phyloP scores from a whole-genome alignment of 2,329 filamentous ascomycete species.

The Alternaria incomplexa region DNA sequence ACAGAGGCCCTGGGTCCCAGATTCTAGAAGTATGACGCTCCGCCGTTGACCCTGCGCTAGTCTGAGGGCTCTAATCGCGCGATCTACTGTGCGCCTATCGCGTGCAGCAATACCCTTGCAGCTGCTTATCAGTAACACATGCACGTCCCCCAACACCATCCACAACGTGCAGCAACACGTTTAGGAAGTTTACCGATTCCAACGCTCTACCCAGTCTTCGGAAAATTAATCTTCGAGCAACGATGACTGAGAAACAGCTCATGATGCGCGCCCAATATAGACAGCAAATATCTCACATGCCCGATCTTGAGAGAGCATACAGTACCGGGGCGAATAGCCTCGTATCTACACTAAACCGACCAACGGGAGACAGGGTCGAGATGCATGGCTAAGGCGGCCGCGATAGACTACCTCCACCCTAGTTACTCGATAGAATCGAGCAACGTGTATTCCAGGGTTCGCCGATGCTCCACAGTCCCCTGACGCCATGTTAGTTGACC shows the following conservation, averaged over 20 bases:
- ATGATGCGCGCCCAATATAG: background rate
- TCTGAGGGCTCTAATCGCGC: constrained; percentile 30
- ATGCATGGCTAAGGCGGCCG: constrained; percentile 23
- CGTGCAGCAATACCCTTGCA: constrained; percentile 16
- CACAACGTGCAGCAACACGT: constrained; percentile 1
- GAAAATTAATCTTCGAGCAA: background rate
- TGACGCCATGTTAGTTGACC: constrained; percentile 23
- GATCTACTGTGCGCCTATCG: constrained; percentile 19
- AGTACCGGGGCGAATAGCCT: background rate
- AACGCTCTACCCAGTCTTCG: background rate
- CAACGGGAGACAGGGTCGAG: constrained; percentile 22
- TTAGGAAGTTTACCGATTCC: background rate
- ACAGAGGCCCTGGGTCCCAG: background rate
- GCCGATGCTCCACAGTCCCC: constrained; percentile 25
- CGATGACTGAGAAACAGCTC: background rate
- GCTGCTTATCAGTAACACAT: constrained; percentile 31
- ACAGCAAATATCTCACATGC: background rate
- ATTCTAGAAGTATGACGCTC: constrained; percentile 24
- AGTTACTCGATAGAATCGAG: constrained; percentile 41
- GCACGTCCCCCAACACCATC: constrained; percentile 13
- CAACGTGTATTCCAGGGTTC: constrained; percentile 27
- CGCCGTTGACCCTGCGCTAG: constrained; percentile 40
- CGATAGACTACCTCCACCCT: constrained; percentile 36
- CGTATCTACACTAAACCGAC: constrained; percentile 16
- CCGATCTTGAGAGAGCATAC: background rate